Conservation (phyloP, 352 stramenopile genomes). For the Phytopythium boreale region DNA sequence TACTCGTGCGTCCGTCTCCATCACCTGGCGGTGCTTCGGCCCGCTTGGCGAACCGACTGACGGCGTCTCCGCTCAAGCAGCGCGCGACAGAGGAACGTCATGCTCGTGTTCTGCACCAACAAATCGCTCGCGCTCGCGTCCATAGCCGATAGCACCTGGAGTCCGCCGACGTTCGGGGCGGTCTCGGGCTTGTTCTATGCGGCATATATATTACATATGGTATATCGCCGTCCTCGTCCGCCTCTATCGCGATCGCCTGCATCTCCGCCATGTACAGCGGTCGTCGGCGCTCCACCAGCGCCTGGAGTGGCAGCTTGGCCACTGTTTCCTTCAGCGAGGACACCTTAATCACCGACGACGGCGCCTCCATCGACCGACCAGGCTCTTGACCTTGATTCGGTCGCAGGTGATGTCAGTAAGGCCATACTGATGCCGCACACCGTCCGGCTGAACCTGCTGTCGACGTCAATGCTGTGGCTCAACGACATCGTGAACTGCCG, state of each 20-base stretch:
- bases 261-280: constrained; percentile 21
- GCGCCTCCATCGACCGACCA: constrained; percentile 14
- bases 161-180: not conserved
- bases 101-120: constrained; percentile 36
- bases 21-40: constrained; percentile 9
- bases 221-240: not conserved
- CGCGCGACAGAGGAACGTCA: constrained; percentile 45
- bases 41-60: not conserved
- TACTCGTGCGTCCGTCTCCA: constrained; percentile 15
- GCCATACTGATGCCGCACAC: constrained; percentile 38
- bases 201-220: too few species aligned
- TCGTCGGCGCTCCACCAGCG: constrained; percentile 35
- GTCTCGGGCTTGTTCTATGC: not conserved
- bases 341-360: constrained; percentile 48
- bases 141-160: constrained; percentile 36
- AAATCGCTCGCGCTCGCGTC: constrained; percentile 35
- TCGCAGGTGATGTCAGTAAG: constrained; percentile 18
- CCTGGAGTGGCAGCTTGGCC: constrained; percentile 23
- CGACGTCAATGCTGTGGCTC: not conserved
- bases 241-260: constrained; percentile 31
- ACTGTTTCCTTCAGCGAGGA: constrained; percentile 25
- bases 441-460: constrained; percentile 2
- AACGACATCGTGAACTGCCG: constrained; percentile 17
- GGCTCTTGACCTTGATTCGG: constrained; percentile 11
- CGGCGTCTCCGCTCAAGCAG: constrained; percentile 36